Evolutionary conservation across 306 rosid species (phyloP), one percentile per base, ranked within the genome.

Genomic region (Urtica urens): DNA sequence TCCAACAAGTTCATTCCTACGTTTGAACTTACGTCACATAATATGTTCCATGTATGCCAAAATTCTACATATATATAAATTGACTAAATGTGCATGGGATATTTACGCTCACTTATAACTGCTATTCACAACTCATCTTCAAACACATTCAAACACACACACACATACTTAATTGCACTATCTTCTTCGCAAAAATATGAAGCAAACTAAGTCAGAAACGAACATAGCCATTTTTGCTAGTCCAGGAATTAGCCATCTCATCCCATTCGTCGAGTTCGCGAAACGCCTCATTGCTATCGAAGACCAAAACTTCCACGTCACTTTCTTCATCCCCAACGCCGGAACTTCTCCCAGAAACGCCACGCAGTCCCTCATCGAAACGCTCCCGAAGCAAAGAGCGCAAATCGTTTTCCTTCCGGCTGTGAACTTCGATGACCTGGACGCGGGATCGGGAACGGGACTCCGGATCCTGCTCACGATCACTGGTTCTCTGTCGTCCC

Each of bases 171-270:
- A n/a, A n/a, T n/a, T n/a, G n/a, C n/a, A n/a, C n/a, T n/a, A n/a
- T n/a, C n/a, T n/a, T n/a, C n/a, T n/a, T n/a, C n/a, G n/a, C n/a
- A n/a, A n/a, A n/a, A n/a, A n/a, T n/a, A 38, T 33, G 43, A 17
- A 42, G 20, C 29, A 57, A 9, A 7, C 41, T n/a, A n/a, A n/a
- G n/a, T n/a, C n/a, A n/a, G n/a, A n/a, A 48, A 44, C 46, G 38
- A 62, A 56, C 22, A 31, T 59, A 9, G 61, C 30, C 26, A 18
- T 66, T 20, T 38, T 66, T 18, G 57, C 72, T 6, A 52, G 44
- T 24, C 61, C 66, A 6, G 72, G 66, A 3, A 9, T 66, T 3
- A 58, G 72, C 23, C 72, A 59, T 11, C 51, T 66, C 14, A 59
- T 30, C 9, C 72, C 72, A 2, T 40, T 66, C 16, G 29, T 38